These are phyloP conservation scores for Penicillium sp. DNA, from an alignment of 2,329 filamentous ascomycete species.

Conservation along the genomic window DNA sequence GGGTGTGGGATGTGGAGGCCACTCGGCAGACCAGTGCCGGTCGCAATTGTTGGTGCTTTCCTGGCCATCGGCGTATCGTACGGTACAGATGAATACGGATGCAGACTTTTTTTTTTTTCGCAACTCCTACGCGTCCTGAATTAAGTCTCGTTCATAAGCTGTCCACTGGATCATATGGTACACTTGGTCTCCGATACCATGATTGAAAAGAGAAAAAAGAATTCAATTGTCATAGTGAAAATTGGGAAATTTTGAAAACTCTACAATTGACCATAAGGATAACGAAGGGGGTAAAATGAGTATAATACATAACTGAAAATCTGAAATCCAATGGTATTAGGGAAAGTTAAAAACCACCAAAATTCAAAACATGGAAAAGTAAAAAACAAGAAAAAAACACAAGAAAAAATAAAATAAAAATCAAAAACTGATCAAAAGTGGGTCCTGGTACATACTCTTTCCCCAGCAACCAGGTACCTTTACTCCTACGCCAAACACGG, in stretches of 20 bases:
- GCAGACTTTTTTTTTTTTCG: neutral
- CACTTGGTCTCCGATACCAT: neutral
- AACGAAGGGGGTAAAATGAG: neutral
- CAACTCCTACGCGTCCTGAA: neutral
- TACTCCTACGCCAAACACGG: constrained; percentile 14
- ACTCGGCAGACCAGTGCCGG: constrained; percentile 26
- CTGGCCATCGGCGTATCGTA: neutral
- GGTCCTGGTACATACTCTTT: constrained; percentile 5
- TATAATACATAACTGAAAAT: neutral
- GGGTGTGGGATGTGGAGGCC: constrained; percentile 2
- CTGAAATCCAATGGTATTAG: neutral
- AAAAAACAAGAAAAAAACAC: neutral
- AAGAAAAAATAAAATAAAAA: constrained; percentile 2
- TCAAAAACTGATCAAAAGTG: constrained; percentile 7
- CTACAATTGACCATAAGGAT: neutral
- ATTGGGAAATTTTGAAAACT: too few species aligned
- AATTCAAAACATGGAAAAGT: neutral
- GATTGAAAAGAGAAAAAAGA: neutral
- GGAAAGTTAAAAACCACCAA: neutral
- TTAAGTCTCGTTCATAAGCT: neutral
- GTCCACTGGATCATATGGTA: neutral
- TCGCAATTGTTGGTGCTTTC: neutral
- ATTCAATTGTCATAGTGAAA: neutral
- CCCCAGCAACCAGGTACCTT: constrained; percentile 23
- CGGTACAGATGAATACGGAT: neutral